A percentile compares a stretch with the other conserved stretches of the same genome.
Conservation (phyloP, 2,329 filamentous ascomycete genomes). For the Gliomastix tumulicola region DNA sequence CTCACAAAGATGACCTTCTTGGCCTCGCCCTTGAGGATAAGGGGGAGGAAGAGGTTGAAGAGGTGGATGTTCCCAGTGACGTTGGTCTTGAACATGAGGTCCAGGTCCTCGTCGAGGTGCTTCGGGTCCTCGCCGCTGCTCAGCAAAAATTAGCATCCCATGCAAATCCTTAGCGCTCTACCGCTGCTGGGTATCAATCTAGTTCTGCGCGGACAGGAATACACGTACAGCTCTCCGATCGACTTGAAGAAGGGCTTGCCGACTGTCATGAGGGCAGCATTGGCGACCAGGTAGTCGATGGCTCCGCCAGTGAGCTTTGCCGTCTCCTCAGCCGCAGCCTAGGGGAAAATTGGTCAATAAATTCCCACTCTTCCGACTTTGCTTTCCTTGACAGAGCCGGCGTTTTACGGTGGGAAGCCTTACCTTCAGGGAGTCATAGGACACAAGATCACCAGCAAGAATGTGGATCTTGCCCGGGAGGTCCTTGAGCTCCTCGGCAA, state of each 20-base stretch:
- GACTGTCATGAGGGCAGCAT: constrained; percentile 28
- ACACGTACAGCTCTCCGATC: constrained; percentile 2
- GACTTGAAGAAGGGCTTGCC: not conserved
- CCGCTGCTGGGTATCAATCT: no score
- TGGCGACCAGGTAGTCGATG: constrained; percentile 44
- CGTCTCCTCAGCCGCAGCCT: not conserved
- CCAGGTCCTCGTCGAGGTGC: constrained; percentile 2
- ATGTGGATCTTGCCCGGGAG: no score
- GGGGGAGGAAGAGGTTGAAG: constrained; percentile 42
- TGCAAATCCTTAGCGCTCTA: no score
- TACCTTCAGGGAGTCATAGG: no score
- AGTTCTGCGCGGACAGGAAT: no score
- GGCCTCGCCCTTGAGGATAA: constrained; percentile 34
- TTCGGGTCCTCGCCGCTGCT: constrained; percentile 1
- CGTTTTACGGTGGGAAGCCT: no score
- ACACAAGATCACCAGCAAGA: no score
- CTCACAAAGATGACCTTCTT: constrained; percentile 48
- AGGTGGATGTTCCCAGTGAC: constrained; percentile 42
- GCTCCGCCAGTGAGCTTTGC: constrained; percentile 20
- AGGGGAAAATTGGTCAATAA: no score
- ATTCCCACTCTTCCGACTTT: no score
- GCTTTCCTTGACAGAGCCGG: no score
- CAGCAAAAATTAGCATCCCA: no score
- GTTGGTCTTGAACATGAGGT: constrained; percentile 31
- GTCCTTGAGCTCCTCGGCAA: no score